Evolutionary conservation across 2,329 filamentous ascomycete genomes (phyloP).

Genomic region (Beauveria rudraprayagi): DNA sequence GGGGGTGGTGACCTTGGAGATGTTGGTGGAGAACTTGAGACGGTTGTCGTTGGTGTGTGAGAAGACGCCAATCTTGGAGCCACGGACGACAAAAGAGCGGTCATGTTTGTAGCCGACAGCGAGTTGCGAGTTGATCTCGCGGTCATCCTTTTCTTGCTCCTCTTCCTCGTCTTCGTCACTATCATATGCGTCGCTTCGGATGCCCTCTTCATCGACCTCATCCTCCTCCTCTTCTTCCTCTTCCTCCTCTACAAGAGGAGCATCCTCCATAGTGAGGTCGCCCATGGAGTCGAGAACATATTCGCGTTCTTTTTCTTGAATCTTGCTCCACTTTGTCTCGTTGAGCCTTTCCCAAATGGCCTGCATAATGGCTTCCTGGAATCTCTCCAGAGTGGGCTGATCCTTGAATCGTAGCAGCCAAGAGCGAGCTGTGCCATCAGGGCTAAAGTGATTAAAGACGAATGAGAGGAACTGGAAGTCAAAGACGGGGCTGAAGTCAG

Average conservation of each 20-base stretch:
- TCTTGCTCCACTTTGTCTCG: slow-evolving; percentile 86
- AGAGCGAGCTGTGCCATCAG: slow-evolving; percentile 84
- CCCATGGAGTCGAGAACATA: slow-evolving; percentile 95
- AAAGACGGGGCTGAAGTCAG: slow-evolving; percentile 95
- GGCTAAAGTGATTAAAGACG: slow-evolving; percentile 94
- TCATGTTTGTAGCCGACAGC: slow-evolving; percentile 97
- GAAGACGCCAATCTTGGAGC: slow-evolving; percentile 97
- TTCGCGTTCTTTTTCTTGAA: slow-evolving; percentile 84
- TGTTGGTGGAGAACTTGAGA: slow-evolving; percentile 92
- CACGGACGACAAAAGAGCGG: slow-evolving; percentile 91
- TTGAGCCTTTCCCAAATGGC: slow-evolving; percentile 96
- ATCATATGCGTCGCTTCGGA: slow-evolving; percentile 61
- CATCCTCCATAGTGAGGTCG: slow-evolving; percentile 86
- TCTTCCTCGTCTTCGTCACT: slow-evolving; percentile 71
- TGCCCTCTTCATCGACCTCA: slow-evolving; percentile 50
- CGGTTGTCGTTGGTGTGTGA: slow-evolving; percentile 91
- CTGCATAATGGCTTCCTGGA: slow-evolving; percentile 91
- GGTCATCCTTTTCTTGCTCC: slow-evolving; percentile 55
- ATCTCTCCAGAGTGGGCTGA: slow-evolving; percentile 68
- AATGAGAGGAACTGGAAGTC: slow-evolving; percentile 99
- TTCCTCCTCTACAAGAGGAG: slow-evolving; percentile 34
- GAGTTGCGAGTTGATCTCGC: slow-evolving; percentile 84
- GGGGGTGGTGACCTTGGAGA: slow-evolving; percentile 89
- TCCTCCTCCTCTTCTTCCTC: slow-evolving; percentile 46
- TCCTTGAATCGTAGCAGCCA: slow-evolving; percentile 93